A percentile compares a stretch with the other conserved stretches of the same genome.
Conservation (phyloP, 1,284 basidiomycete species). For the Anthracocystis setariae region DNA sequence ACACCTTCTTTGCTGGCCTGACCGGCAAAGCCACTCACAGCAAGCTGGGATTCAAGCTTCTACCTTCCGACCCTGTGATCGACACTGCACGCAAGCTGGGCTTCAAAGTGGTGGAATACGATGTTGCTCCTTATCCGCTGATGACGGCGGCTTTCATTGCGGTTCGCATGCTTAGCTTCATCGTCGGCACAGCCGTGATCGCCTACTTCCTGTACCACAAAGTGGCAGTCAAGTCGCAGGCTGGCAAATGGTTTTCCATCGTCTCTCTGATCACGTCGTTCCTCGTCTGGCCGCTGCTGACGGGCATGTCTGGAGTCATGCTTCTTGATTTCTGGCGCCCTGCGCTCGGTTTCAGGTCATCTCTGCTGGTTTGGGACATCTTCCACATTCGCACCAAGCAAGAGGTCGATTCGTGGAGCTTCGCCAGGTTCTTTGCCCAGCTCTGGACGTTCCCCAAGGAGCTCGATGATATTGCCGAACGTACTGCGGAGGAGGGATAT, state of each 20-base stretch:
- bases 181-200: conserved; percentile 45
- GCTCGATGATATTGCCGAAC: conserved; percentile 55
- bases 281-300: conserved; percentile 58
- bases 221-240: conserved; percentile 39
- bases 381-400: conserved; percentile 58
- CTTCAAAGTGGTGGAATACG: conserved; percentile 56
- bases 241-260: conserved; percentile 49
- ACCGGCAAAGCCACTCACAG: conserved; percentile 39
- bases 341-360: conserved; percentile 64
- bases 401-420: conserved; percentile 60
- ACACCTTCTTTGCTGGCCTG: conserved; percentile 23
- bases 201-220: conserved; percentile 61
- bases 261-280: conserved; percentile 46
- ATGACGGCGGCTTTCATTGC: conserved; percentile 33
- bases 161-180: conserved; percentile 51
- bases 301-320: conserved; percentile 55
- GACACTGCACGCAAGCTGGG: conserved; percentile 24
- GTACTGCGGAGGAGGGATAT: conserved; percentile 50
- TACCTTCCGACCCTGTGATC: conserved; percentile 37
- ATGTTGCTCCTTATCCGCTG: conserved; percentile 56
- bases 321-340: conserved; percentile 64
- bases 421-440: conserved; percentile 59
- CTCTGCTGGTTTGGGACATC: conserved; percentile 65
- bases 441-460: conserved; percentile 66
- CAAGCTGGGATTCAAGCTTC: conserved; percentile 51